These are phyloP conservation scores for Cordyceps cicadae DNA, from an alignment of 2,329 filamentous ascomycete species.

Conservation along the genomic window DNA sequence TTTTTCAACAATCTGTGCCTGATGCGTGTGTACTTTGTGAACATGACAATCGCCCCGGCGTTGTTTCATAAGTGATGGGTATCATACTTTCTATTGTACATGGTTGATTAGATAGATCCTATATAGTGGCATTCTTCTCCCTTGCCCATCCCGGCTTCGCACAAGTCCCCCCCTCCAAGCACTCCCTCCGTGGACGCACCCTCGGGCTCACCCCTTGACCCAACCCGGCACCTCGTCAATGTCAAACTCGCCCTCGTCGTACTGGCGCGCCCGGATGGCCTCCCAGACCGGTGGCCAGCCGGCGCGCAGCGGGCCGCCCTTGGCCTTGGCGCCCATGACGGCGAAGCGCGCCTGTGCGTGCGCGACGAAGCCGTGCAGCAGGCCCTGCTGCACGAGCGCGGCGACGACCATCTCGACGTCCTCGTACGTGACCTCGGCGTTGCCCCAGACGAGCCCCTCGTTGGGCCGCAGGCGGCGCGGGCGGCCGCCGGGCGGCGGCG, in stretches of 20 bases:
- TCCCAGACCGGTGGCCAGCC: slow-evolving; percentile 72
- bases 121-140: neutral
- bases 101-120: neutral
- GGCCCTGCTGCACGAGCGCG: slow-evolving; percentile 68
- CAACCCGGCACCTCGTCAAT: slow-evolving; percentile 67
- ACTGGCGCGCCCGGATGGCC: slow-evolving; percentile 54
- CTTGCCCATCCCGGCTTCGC: no score
- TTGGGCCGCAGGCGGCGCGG: slow-evolving; percentile 43
- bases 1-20: neutral
- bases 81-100: slow-evolving; percentile 5
- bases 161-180: no score
- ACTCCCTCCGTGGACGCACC: no score
- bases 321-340: slow-evolving; percentile 66
- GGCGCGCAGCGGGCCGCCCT: slow-evolving; percentile 53
- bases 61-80: neutral
- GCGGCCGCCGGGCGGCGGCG: slow-evolving; percentile 36
- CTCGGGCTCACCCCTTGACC: slow-evolving; percentile 42
- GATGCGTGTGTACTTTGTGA: neutral
- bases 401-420: slow-evolving; percentile 73
- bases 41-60: neutral
- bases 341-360: slow-evolving; percentile 71
- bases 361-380: slow-evolving; percentile 77
- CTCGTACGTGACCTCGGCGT: slow-evolving; percentile 47
- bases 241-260: slow-evolving; percentile 45
- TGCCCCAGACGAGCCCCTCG: slow-evolving; percentile 56